Evolutionary conservation across 331 rosid genomes (phyloP).

Genomic region (Cucumis variabilis): DNA sequence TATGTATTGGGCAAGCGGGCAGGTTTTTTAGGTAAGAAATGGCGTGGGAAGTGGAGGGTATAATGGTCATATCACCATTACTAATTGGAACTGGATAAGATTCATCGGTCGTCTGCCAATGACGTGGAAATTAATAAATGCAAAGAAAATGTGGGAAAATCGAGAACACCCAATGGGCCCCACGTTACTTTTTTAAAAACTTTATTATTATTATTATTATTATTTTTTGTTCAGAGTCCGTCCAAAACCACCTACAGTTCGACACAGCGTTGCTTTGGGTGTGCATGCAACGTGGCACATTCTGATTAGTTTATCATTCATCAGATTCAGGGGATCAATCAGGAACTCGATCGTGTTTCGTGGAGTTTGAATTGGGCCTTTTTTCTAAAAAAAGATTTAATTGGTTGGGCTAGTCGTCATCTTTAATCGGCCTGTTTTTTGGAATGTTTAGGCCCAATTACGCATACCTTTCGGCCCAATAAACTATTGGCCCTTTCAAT

Average conservation of each 20-base stretch:
- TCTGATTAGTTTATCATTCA: background rate
- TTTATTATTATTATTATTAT: too few species aligned
- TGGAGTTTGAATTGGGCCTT: background rate
- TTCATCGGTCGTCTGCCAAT: background rate
- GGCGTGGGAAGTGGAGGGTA: background rate
- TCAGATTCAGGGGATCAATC: background rate
- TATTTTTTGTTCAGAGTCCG: background rate
- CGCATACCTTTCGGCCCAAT: background rate
- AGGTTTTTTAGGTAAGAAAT: background rate
- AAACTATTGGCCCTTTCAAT: background rate
- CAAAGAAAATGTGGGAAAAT: background rate
- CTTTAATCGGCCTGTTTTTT: background rate
- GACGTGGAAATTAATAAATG: conserved; percentile 14
- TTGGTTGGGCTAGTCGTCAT: background rate
- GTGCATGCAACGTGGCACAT: background rate
- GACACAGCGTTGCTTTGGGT: background rate
- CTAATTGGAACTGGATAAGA: conserved; percentile 8
- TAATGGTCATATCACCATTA: background rate
- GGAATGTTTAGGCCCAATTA: background rate
- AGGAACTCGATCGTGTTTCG: background rate
- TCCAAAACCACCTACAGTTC: background rate
- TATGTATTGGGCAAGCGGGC: background rate
- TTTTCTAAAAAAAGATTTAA: background rate
- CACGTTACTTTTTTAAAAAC: background rate
- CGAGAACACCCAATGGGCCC: background rate